A percentile compares a stretch with the other conserved stretches of the same genome.
Conservation (phyloP, 2,329 filamentous ascomycete species). For the Nemania diffusa region DNA sequence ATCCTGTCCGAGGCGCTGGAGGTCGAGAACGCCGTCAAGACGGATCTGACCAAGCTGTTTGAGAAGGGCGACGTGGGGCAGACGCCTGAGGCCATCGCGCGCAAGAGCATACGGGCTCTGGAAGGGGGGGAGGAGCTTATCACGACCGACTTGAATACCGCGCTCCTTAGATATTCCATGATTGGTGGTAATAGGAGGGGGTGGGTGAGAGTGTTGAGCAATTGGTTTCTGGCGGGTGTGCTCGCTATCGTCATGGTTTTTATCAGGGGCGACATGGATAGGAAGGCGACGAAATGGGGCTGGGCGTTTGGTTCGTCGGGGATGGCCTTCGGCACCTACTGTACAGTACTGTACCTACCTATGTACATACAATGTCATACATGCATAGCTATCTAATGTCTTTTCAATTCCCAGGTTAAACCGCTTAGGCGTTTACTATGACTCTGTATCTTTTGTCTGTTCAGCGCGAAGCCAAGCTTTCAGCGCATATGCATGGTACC, state of each 20-base stretch:
- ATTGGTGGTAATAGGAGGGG: constrained; percentile 40
- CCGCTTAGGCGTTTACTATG: too few relatives aligned
- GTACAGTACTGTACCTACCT: neutral
- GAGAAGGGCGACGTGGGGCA: constrained; percentile 36
- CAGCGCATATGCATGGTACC: too few relatives aligned
- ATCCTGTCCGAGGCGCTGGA: constrained; percentile 67
- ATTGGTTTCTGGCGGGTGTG: constrained; percentile 36
- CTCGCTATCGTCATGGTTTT: constrained; percentile 38
- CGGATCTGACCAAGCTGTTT: constrained; percentile 36
- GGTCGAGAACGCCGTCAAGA: constrained; percentile 39
- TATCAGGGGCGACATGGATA: constrained; percentile 40
- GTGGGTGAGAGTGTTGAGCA: constrained; percentile 21
- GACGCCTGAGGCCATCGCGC: constrained; percentile 38
- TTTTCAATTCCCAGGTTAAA: too few relatives aligned
- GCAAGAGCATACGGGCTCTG: constrained; percentile 41
- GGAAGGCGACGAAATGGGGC: constrained; percentile 34
- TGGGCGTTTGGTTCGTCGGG: neutral
- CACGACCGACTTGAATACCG: constrained; percentile 39
- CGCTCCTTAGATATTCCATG: constrained; percentile 36
- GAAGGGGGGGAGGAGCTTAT: constrained; percentile 46
- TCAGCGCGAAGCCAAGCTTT: too few relatives aligned
- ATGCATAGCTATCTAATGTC: too few relatives aligned
- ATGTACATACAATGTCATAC: neutral
- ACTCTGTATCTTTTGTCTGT: too few relatives aligned
- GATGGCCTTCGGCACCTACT: neutral